These are phyloP conservation scores for Rhizopogon vulgaris DNA, from an alignment of 768 basidiomycete genomes.

Conservation along the genomic window DNA sequence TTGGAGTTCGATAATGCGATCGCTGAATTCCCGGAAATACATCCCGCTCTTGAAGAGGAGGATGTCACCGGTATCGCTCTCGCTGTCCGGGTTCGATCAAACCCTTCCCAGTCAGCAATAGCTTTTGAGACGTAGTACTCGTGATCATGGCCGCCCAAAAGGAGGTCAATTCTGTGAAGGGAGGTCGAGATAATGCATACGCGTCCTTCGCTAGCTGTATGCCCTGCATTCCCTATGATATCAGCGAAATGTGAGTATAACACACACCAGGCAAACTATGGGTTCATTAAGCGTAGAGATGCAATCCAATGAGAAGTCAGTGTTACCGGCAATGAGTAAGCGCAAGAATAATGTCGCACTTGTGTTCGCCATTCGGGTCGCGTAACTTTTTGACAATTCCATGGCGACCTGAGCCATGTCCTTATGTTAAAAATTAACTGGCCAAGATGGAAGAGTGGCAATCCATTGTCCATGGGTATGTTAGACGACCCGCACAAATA, in stretches of 20 bases:
- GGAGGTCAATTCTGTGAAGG: conserved; percentile 53
- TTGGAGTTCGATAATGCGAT: conserved; percentile 57
- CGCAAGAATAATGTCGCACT: conserved; percentile 79
- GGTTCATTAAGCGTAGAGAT: conserved; percentile 3
- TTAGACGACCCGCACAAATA: background rate
- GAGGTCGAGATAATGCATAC: conserved; percentile 41
- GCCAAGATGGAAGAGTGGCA: conserved; percentile 82
- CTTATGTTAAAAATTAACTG: conserved; percentile 65
- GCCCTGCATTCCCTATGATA: conserved; percentile 40
- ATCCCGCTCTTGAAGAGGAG: conserved; percentile 82
- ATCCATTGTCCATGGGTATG: conserved; percentile 74
- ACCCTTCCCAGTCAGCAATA: conserved; percentile 59
- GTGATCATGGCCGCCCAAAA: conserved; percentile 90
- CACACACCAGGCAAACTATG: conserved; percentile 27
- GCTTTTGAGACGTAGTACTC: conserved; percentile 70
- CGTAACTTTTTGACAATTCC: conserved; percentile 70
- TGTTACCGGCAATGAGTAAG: conserved; percentile 75
- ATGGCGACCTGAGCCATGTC: conserved; percentile 69
- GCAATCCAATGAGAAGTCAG: background rate
- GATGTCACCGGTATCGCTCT: conserved; percentile 65
- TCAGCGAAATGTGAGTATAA: background rate
- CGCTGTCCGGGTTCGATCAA: conserved; percentile 62
- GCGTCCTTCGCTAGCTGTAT: conserved; percentile 62
- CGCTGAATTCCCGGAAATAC: conserved; percentile 84
- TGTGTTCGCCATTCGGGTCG: conserved; percentile 59